phyloP scores from a whole-genome alignment of 164 flowering plant species.

The Brasenia schreberi region DNA sequence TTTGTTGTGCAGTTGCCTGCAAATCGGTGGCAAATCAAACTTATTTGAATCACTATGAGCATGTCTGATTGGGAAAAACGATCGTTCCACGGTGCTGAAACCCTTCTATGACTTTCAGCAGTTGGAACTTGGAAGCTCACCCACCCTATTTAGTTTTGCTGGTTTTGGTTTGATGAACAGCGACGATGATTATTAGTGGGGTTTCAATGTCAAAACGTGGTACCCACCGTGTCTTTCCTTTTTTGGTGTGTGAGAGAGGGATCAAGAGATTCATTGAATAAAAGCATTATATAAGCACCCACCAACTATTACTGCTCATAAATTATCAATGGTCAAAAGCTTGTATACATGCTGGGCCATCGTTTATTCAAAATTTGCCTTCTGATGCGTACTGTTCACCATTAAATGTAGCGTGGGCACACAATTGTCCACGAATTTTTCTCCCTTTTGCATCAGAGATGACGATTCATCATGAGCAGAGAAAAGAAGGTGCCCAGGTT shows the following conservation, averaged over 20 bases:
- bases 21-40: too few species aligned
- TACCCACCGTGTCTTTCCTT: neutral
- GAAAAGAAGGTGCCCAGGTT: too few species aligned
- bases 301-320: neutral
- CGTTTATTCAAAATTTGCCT: neutral
- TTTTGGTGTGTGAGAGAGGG: too few species aligned
- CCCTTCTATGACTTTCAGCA: neutral
- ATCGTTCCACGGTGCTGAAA: too few species aligned
- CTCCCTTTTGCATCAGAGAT: too few species aligned
- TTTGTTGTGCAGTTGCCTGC: too few species aligned
- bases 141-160: neutral
- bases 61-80: too few species aligned
- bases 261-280: too few species aligned
- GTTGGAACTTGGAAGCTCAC: neutral
- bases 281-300: too few species aligned
- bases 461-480: too few species aligned
- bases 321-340: neutral
- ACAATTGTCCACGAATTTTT: too few species aligned
- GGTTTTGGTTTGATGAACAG: neutral
- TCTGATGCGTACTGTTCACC: neutral
- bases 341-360: neutral
- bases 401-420: neutral
- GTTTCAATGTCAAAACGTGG: neutral
- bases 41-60: too few species aligned
- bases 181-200: neutral